Evolutionary conservation across 2,329 filamentous ascomycete genomes (phyloP).

Genomic region (Pyricularia sp.): DNA sequence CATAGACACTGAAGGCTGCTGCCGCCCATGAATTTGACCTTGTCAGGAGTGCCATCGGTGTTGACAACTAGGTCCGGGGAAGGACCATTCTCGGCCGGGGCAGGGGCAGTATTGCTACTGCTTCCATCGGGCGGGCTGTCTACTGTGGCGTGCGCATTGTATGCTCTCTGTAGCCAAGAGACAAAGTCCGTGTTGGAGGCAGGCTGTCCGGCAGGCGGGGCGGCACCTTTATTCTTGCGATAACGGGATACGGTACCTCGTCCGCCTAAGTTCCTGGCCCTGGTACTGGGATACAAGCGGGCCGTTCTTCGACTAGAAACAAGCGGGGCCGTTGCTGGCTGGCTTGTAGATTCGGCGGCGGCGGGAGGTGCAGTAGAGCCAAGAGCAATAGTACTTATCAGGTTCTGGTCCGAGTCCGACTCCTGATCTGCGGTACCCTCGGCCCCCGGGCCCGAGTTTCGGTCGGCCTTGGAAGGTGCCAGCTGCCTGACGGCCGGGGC

Average conservation of each 20-base stretch:
- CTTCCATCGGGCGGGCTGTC: not conserved
- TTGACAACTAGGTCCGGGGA: conserved; percentile 14
- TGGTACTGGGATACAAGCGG: not conserved
- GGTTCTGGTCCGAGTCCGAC: not conserved
- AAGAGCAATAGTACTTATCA: not conserved
- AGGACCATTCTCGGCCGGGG: not conserved
- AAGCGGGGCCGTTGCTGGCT: not conserved
- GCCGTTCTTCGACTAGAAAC: too few species aligned
- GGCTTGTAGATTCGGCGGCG: not conserved
- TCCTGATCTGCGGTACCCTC: not conserved
- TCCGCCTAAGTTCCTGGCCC: not conserved
- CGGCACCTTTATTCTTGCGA: not conserved
- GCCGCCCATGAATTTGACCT: conserved; percentile 12
- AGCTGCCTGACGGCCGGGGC: not conserved
- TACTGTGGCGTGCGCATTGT: not conserved
- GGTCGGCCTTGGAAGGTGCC: not conserved
- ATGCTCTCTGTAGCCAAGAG: not conserved
- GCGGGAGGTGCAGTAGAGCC: not conserved
- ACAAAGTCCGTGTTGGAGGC: not conserved
- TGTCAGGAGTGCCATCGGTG: conserved; percentile 14
- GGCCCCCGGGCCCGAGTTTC: not conserved
- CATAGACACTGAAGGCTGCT: conserved; percentile 16
- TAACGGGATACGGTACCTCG: not conserved
- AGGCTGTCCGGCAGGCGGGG: not conserved
- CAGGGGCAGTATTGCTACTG: not conserved